These are phyloP conservation scores for Alloteropsis angusta DNA, from an alignment of 202 grass and related monocot species.

Conservation along the genomic window DNA sequence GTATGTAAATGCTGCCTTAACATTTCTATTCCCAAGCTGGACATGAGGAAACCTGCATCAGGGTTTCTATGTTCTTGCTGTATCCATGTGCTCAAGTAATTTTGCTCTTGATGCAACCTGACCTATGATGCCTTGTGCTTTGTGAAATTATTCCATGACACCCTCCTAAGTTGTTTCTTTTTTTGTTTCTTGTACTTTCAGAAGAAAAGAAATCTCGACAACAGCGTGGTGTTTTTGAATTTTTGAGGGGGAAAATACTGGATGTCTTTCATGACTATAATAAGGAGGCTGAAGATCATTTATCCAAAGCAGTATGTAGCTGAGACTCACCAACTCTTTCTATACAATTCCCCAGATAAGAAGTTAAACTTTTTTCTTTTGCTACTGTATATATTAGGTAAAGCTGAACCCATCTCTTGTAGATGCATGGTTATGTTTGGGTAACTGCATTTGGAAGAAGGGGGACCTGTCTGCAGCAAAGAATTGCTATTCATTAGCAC, in stretches of 20 bases:
- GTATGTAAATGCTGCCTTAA: background rate
- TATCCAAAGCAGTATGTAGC: conserved; percentile 90
- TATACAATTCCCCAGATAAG: conserved; percentile 2
- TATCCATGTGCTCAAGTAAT: background rate
- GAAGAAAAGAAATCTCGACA: conserved; percentile 68
- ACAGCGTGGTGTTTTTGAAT: conserved; percentile 80
- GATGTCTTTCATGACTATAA: conserved; percentile 74
- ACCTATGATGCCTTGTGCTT: background rate
- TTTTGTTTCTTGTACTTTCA: conserved; percentile 30
- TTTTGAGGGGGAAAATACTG: conserved; percentile 84
- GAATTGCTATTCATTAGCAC: conserved; percentile 71
- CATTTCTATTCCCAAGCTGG: background rate
- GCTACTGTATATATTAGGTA: conserved; percentile 57
- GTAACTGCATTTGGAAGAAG: conserved; percentile 99
- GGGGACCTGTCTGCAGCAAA: conserved; percentile 76
- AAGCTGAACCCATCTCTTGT: conserved; percentile 96
- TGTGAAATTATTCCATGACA: background rate
- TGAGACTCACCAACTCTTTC: conserved; percentile 1
- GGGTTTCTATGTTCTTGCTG: background rate
- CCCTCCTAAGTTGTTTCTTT: background rate
- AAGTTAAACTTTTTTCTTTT: conserved; percentile 19
- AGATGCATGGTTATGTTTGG: conserved; percentile 87
- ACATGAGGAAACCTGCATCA: background rate
- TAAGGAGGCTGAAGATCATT: conserved; percentile 97
- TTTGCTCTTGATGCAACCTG: background rate